phyloP scores from a whole-genome alignment of 768 basidiomycete genomes.

The Asterophora parasitica region DNA sequence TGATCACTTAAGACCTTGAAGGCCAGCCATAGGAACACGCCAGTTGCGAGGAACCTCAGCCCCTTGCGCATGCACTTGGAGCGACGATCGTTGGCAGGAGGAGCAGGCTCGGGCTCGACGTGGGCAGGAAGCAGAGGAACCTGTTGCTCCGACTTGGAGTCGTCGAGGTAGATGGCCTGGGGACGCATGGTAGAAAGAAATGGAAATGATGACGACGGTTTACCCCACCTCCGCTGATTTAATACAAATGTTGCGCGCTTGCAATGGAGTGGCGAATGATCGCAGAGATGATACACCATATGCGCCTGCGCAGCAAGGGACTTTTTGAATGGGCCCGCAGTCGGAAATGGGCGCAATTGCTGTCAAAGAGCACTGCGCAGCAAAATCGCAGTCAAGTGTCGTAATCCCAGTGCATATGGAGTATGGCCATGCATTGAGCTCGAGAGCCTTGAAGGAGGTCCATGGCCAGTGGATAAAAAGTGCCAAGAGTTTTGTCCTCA shows the following conservation, averaged over 20 bases:
- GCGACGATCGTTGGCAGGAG: neutral
- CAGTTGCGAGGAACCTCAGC: neutral
- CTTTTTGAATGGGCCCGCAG: neutral
- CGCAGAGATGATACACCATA: neutral
- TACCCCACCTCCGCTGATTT: no score
- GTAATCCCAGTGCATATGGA: no score
- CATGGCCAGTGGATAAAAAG: no score
- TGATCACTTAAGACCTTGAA: neutral
- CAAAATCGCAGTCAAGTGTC: no score
- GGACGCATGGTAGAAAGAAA: neutral
- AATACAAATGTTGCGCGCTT: no score
- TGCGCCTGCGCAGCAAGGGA: neutral
- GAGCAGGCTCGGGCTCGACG: neutral
- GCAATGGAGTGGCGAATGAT: no score
- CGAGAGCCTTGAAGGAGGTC: no score
- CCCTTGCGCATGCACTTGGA: neutral
- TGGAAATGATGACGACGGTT: neutral
- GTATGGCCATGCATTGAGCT: no score
- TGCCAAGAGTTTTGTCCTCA: no score
- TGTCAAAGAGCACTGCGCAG: no score
- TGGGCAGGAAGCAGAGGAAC: neutral
- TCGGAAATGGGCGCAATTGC: no score
- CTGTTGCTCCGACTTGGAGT: conserved; percentile 6
- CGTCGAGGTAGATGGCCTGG: conserved; percentile 7
- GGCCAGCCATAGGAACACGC: neutral